Evolutionary conservation across 768 basidiomycete genomes (phyloP).

Genomic region (Phaffia tasmanica): DNA sequence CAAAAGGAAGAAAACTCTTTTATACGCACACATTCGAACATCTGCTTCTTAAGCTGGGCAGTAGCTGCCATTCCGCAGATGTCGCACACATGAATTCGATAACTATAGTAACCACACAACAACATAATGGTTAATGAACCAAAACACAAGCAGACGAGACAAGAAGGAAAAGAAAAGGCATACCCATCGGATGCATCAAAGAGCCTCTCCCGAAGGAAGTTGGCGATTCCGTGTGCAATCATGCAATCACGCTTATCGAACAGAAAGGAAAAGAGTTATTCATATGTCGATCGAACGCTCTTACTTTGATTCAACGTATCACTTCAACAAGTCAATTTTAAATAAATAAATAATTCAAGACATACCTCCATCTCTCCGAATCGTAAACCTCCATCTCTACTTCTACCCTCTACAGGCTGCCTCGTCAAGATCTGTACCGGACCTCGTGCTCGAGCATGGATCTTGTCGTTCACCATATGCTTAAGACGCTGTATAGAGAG

Average conservation of each 20-base stretch:
- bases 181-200: slow-evolving; percentile 35
- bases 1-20: neutral
- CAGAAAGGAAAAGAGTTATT: neutral
- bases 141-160: neutral
- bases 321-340: too few relatives aligned
- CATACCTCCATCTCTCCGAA: slow-evolving; percentile 96
- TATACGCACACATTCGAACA: slow-evolving; percentile 62
- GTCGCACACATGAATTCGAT: slow-evolving; percentile 89
- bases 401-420: slow-evolving; percentile 96
- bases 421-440: slow-evolving; percentile 95
- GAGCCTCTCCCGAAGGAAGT: slow-evolving; percentile 92
- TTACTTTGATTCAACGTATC: neutral
- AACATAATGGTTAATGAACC: neutral
- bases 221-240: slow-evolving; percentile 98
- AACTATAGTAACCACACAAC: slow-evolving; percentile 34
- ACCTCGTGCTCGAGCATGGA: slow-evolving; percentile 91
- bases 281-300: neutral
- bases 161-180: slow-evolving; percentile 32
- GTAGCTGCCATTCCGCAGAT: slow-evolving; percentile 96
- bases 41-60: slow-evolving; percentile 99
- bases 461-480: slow-evolving; percentile 99
- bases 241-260: slow-evolving; percentile 74
- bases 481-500: slow-evolving; percentile 22
- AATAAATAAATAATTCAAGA: too few relatives aligned
- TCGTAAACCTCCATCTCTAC: slow-evolving; percentile 94